Conservation (phyloP, 2,329 filamentous ascomycete species). For the Aureobasidium sp. region DNA sequence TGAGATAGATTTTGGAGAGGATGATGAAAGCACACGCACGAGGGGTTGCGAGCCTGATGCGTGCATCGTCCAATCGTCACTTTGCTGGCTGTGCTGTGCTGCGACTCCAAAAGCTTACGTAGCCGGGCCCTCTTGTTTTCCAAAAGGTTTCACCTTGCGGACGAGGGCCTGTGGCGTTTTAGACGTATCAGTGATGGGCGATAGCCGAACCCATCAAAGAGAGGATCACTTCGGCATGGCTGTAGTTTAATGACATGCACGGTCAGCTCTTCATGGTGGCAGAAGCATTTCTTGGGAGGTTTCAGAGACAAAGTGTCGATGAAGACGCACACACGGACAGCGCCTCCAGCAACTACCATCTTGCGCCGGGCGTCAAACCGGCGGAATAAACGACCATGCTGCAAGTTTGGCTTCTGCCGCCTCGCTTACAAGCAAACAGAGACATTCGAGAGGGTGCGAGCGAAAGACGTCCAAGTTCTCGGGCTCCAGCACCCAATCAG, state of each 20-base stretch:
- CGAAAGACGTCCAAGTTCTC: constrained; percentile 3
- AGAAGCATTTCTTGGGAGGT: constrained; percentile 7
- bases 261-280: constrained; percentile 5
- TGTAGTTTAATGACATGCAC: constrained; percentile 15
- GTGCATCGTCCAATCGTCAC: constrained; percentile 9
- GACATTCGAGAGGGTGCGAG: neutral
- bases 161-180: constrained; percentile 13
- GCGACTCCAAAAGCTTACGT: constrained; percentile 9
- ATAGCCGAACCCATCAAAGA: constrained; percentile 14
- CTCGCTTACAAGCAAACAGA: constrained; percentile 8
- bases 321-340: constrained; percentile 6
- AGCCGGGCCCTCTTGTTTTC: constrained; percentile 4
- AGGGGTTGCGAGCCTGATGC: constrained; percentile 11
- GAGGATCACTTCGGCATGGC: constrained; percentile 14
- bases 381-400: neutral
- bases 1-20: constrained; percentile 10
- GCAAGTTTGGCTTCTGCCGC: constrained; percentile 5
- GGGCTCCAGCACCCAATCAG: constrained; percentile 8
- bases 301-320: neutral
- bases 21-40: constrained; percentile 14
- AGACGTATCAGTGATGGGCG: constrained; percentile 15
- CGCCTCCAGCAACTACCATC: constrained; percentile 3
- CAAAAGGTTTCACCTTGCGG: constrained; percentile 8
- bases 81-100: constrained; percentile 10
- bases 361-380: constrained; percentile 12